A percentile compares a stretch with the other conserved stretches of the same genome.
These are phyloP conservation scores for Naganishia sp. DNA, from an alignment of 1,284 basidiomycete genomes.

Conservation along the genomic window DNA sequence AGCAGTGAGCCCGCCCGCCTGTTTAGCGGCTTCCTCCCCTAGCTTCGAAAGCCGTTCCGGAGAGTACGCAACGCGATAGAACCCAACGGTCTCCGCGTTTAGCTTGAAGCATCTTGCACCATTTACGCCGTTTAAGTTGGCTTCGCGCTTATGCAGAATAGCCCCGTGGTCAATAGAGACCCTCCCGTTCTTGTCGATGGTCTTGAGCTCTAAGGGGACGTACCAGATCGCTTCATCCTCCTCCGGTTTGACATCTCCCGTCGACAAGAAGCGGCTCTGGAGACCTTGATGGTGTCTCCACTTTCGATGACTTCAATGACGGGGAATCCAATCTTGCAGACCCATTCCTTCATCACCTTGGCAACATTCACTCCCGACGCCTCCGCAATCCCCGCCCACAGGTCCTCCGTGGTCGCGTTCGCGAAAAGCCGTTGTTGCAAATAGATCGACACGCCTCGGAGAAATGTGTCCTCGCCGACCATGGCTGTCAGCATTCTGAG, in stretches of 20 bases:
- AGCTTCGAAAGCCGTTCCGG: constrained; percentile 77
- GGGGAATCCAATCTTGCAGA: constrained; percentile 84
- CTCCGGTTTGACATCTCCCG: constrained; percentile 71
- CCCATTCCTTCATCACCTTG: constrained; percentile 89
- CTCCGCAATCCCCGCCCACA: constrained; percentile 84
- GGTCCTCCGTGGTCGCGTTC: constrained; percentile 80
- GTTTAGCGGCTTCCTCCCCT: constrained; percentile 72
- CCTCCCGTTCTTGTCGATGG: constrained; percentile 64
- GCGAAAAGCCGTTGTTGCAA: constrained; percentile 81
- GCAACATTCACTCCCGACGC: constrained; percentile 77
- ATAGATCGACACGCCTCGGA: constrained; percentile 85
- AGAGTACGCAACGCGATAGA: constrained; percentile 87
- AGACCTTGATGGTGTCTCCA: constrained; percentile 63
- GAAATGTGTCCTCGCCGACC: constrained; percentile 84
- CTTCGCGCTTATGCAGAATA: constrained; percentile 71
- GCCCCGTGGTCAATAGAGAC: constrained; percentile 64
- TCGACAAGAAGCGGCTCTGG: constrained; percentile 92
- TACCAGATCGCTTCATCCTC: constrained; percentile 90
- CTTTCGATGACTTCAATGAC: constrained; percentile 75
- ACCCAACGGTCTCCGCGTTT: constrained; percentile 84
- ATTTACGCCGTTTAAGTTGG: constrained; percentile 59
- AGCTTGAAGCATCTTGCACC: constrained; percentile 76
- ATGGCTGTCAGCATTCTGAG: constrained; percentile 88
- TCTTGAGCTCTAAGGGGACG: constrained; percentile 76
- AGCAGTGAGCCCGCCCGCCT: constrained; percentile 67